Evolutionary conservation across 805 yeast species (phyloP).

Genomic region (Blastobotrys robertii): DNA sequence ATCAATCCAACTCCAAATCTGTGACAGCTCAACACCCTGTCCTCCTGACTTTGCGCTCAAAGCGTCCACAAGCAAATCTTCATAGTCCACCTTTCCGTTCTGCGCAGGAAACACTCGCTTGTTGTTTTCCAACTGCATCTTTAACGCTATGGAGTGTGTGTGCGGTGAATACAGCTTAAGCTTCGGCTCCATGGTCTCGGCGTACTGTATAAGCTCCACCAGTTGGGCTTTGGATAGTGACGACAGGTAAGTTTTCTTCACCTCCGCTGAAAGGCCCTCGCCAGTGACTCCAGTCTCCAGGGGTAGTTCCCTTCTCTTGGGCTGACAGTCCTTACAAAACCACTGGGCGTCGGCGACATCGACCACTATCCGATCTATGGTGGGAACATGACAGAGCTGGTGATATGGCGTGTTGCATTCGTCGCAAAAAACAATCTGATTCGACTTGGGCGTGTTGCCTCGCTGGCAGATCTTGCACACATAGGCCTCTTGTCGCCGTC

Average conservation of each 20-base stretch:
- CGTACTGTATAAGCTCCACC: slow-evolving; percentile 30
- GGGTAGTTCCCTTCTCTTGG: slow-evolving; percentile 26
- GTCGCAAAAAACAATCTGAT: slow-evolving; percentile 31
- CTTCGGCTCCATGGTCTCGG: slow-evolving; percentile 29
- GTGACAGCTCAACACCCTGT: slow-evolving; percentile 17
- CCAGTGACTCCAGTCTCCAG: slow-evolving; percentile 31
- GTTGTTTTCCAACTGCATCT: slow-evolving; percentile 25
- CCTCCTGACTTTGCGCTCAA: slow-evolving; percentile 25
- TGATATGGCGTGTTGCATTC: slow-evolving; percentile 33
- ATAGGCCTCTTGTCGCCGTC: slow-evolving; percentile 18
- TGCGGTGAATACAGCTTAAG: slow-evolving; percentile 32
- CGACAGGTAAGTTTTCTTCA: slow-evolving; percentile 30
- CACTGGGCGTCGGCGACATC: slow-evolving; percentile 33
- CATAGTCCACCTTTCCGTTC: slow-evolving; percentile 20
- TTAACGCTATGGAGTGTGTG: slow-evolving; percentile 25
- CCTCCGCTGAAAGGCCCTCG: slow-evolving; percentile 25
- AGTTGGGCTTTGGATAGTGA: slow-evolving; percentile 32
- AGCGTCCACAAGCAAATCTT: slow-evolving; percentile 27
- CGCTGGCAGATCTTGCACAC: slow-evolving; percentile 32
- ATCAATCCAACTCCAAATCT: slow-evolving; percentile 23
- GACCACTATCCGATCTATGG: slow-evolving; percentile 30
- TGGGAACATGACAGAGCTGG: slow-evolving; percentile 32
- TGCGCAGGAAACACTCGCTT: slow-evolving; percentile 15
- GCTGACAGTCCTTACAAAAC: slow-evolving; percentile 32
- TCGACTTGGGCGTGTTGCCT: slow-evolving; percentile 28